Conservation (phyloP, 169 alveolate species). For the Cryptosporidium baileyi region DNA sequence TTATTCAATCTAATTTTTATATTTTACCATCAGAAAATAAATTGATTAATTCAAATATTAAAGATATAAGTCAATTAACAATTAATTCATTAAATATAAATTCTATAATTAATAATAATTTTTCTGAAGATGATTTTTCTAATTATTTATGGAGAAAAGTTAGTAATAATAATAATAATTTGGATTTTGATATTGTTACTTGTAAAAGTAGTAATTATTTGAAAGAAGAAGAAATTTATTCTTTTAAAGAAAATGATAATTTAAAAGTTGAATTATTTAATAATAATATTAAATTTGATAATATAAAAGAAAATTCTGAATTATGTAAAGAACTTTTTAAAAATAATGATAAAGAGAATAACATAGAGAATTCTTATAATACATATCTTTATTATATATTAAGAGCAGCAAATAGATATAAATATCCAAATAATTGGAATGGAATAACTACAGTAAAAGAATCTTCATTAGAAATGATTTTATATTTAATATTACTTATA, state of each 20-base stretch:
- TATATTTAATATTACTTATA: not conserved
- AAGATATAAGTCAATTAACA: not conserved
- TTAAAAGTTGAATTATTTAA: not conserved
- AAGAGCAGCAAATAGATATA: slow-evolving; percentile 44
- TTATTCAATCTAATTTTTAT: not conserved
- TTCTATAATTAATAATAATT: slow-evolving; percentile 14
- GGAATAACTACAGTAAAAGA: not conserved
- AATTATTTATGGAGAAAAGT: slow-evolving; percentile 35
- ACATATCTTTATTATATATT: slow-evolving; percentile 32
- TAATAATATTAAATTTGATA: not conserved
- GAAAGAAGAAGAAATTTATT: not conserved
- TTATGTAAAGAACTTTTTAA: not conserved
- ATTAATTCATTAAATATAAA: not conserved
- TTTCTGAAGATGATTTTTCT: slow-evolving; percentile 29
- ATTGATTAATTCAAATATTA: not conserved
- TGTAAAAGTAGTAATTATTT: not conserved
- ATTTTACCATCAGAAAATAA: not conserved
- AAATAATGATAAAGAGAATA: not conserved
- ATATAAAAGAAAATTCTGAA: not conserved
- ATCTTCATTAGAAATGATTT: slow-evolving; percentile 25
- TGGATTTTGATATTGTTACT: not conserved
- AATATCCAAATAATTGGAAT: slow-evolving; percentile 10
- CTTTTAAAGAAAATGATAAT: not conserved
- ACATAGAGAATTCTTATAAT: not conserved
- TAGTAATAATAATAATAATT: not conserved